A percentile compares a stretch with the other conserved stretches of the same genome.
Evolutionary conservation across 2,329 filamentous ascomycete genomes (phyloP).

Genomic region (Zasmidium citrigriseum): DNA sequence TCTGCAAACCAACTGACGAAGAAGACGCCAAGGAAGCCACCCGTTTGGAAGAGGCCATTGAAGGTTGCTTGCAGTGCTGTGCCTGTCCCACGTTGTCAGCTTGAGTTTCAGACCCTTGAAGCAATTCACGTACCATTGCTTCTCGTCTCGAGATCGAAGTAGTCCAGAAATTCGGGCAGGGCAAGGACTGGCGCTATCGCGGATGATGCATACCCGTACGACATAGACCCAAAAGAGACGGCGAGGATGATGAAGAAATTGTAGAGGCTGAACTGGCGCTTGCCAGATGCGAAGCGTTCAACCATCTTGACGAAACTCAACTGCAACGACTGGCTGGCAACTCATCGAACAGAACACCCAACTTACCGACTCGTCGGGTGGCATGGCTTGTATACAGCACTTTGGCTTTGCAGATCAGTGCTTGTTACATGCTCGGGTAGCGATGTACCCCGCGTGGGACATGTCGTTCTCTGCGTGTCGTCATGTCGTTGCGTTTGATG

Average conservation of each 20-base stretch:
- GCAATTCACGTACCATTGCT: not conserved
- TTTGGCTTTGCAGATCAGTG: too few relatives aligned
- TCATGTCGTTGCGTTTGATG: too few relatives aligned
- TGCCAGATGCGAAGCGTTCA: not conserved
- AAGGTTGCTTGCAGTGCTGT: slow-evolving; percentile 2
- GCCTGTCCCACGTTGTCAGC: not conserved
- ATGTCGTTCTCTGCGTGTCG: too few relatives aligned
- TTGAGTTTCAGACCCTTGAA: not conserved
- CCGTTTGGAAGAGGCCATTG: slow-evolving; percentile 5
- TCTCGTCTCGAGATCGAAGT: not conserved
- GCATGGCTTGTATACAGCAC: too few relatives aligned
- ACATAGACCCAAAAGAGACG: slow-evolving; percentile 2
- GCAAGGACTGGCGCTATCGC: slow-evolving; percentile 2
- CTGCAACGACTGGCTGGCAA: too few relatives aligned
- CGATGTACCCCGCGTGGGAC: too few relatives aligned
- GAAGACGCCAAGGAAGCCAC: slow-evolving; percentile 7
- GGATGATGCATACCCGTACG: slow-evolving; percentile 1
- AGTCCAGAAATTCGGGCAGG: slow-evolving; percentile 1
- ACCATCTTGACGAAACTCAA: slow-evolving; percentile 1
- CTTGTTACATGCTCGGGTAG: too few relatives aligned
- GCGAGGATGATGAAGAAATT: slow-evolving; percentile 6
- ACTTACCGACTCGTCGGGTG: too few relatives aligned
- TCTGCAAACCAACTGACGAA: slow-evolving; percentile 2
- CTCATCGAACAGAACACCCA: too few relatives aligned
- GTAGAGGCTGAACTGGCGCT: slow-evolving; percentile 3